Evolutionary conservation across 441 rosid species (phyloP).

Genomic region (Syzygium syzygioides): DNA sequence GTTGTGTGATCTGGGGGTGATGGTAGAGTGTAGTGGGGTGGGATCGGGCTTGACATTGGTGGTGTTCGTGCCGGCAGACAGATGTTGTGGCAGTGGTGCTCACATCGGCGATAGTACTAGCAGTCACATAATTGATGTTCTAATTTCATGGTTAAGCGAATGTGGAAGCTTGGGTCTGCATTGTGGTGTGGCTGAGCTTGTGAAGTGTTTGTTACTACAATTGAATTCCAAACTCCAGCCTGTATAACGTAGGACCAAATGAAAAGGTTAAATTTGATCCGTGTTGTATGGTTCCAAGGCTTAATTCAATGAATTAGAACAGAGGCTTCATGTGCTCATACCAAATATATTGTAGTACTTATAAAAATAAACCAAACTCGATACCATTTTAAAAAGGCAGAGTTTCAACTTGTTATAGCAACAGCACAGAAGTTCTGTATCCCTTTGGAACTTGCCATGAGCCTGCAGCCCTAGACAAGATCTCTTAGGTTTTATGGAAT

Average conservation of each 20-base stretch:
- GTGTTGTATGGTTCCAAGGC: not conserved
- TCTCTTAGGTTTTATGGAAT: not conserved
- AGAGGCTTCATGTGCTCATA: not conserved
- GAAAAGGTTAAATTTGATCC: not conserved
- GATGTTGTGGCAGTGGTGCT: not conserved
- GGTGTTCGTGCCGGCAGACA: not conserved
- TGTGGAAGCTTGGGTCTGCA: not conserved
- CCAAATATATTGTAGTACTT: not conserved
- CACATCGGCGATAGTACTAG: not conserved
- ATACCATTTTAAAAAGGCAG: not conserved
- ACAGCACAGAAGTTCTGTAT: not conserved
- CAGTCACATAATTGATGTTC: not conserved
- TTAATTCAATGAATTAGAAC: not conserved
- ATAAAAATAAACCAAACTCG: not conserved
- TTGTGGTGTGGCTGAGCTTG: not conserved
- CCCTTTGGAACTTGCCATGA: not conserved
- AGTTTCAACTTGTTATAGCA: not conserved
- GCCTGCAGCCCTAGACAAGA: not conserved
- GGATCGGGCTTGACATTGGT: not conserved
- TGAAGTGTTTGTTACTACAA: not conserved
- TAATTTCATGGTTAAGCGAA: not conserved
- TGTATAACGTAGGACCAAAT: not conserved
- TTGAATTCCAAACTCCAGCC: not conserved
- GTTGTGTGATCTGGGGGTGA: not conserved
- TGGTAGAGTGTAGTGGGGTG: not conserved